Conservation (phyloP, 192 early-diverging fungal species). For the Coemansia furcata region DNA sequence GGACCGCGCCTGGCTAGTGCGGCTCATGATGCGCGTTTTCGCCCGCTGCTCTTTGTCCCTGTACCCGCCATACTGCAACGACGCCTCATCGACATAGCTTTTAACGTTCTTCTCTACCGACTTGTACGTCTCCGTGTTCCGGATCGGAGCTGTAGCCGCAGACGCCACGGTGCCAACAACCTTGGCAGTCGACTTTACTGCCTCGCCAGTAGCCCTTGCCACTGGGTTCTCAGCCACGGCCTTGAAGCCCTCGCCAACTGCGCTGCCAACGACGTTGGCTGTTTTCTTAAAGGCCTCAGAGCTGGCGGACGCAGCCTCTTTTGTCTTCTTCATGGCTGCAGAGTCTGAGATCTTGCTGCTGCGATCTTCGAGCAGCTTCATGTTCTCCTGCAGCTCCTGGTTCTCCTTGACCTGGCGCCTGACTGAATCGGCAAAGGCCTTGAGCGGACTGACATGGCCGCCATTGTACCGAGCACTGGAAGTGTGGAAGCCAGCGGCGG, state of each 20-base stretch:
- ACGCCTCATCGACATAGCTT: slow-evolving; percentile 69
- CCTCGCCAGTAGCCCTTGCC: slow-evolving; percentile 73
- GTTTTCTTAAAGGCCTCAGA: slow-evolving; percentile 69
- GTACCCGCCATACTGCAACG: slow-evolving; percentile 71
- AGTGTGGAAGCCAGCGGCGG: slow-evolving; percentile 29
- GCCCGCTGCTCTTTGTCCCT: slow-evolving; percentile 69
- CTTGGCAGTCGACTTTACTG: slow-evolving; percentile 64
- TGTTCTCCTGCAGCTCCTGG: slow-evolving; percentile 86
- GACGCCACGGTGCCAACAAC: slow-evolving; percentile 64
- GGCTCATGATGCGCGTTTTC: slow-evolving; percentile 39
- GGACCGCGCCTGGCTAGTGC: slow-evolving; percentile 41
- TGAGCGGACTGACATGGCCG: slow-evolving; percentile 59
- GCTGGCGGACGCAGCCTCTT: slow-evolving; percentile 57
- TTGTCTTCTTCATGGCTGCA: slow-evolving; percentile 85
- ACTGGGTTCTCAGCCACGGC: slow-evolving; percentile 72
- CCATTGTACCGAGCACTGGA: slow-evolving; percentile 28
- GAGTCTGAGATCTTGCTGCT: slow-evolving; percentile 78
- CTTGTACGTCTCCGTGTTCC: slow-evolving; percentile 65
- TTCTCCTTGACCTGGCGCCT: slow-evolving; percentile 93
- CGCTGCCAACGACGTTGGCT: slow-evolving; percentile 67
- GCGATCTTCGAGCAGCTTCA: slow-evolving; percentile 86
- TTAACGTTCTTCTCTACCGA: slow-evolving; percentile 62
- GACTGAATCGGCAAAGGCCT: slow-evolving; percentile 85
- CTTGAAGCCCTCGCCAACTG: slow-evolving; percentile 63
- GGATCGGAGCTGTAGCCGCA: slow-evolving; percentile 64